Base-by-base conservation (phyloP, 192 early-diverging fungal genomes). In the Irineochytrium annulatum region DNA sequence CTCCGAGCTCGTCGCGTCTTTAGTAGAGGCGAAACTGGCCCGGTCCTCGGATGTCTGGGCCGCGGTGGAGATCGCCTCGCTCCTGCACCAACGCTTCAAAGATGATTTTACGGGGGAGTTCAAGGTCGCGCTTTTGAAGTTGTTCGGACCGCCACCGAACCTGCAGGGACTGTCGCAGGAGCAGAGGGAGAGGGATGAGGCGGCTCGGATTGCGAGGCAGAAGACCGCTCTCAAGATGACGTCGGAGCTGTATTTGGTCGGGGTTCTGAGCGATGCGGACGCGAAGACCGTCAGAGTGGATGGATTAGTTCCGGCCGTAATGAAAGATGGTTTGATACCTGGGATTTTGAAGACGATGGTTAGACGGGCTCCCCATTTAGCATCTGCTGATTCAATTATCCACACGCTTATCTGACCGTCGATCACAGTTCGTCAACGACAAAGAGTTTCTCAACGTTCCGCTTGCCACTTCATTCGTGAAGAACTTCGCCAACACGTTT, bases 11-110 rank as follows among this genome's bases (percentile, higher is more conserved):
- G 91, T 89, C 14, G 76, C 80, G 3, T 86, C 94, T 6, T 83
- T 91, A 11, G 70, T 84, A 16, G 95, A 99, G 62, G 88, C 87
- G 16, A 83, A 81, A 28, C 88, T 90, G 63, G 89, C 87, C 60
- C 72, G 79, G 1, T 68, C 73, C 2, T 65, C 68, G 13, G 96
- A 99, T 67, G 80, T 96, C 31, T 77, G 76, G 48, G 91, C 91
- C 0, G 88, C 86, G 2, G 82, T 91, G 8, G 90, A 97, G 57
- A 82, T 92, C 64, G 62, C 62, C 39, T 89, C 89, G 20, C 80
- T 90, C 2, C 65, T 97, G 17, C 94, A 99, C 67, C 84, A 88
- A 57, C 80, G 97, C n/a, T 97, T 96, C 77, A 82, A 89, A 0
- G 52, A 57, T 1, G 80, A 82, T 20, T 97, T 97, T 58, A 86